phyloP scores from a whole-genome alignment of 345 rosid genomes.

The Cardamine chenopodiifolia region DNA sequence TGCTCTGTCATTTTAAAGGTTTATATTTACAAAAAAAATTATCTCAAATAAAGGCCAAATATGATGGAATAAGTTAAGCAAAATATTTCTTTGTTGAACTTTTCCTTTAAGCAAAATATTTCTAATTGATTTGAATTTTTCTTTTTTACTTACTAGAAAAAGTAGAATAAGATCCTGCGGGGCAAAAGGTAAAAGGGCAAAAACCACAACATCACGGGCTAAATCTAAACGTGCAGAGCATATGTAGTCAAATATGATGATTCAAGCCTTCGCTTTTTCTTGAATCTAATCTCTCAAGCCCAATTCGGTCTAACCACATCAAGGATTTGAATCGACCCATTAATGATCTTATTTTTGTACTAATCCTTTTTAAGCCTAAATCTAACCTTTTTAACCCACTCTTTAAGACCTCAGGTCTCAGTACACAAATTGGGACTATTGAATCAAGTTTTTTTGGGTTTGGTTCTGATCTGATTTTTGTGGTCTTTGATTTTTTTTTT shows the following conservation, averaged over 20 bases:
- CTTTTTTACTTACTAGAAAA: background rate
- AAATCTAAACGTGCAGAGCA: background rate
- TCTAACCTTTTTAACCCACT: background rate
- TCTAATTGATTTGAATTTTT: background rate
- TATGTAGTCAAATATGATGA: background rate
- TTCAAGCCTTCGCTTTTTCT: background rate
- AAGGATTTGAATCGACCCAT: background rate
- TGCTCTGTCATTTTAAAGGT: background rate
- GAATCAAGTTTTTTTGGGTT: background rate
- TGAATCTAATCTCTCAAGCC: slow-evolving; percentile 1
- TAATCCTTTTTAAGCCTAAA: slow-evolving; percentile 11
- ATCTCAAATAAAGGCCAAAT: too few species aligned
- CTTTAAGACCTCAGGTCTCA: background rate
- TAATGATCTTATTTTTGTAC: background rate
- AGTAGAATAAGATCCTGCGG: background rate
- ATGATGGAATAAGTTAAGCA: background rate
- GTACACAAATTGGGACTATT: background rate
- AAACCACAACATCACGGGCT: background rate
- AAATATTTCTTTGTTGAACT: background rate
- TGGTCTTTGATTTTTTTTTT: background rate
- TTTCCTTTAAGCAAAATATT: background rate
- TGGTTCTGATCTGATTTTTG: background rate
- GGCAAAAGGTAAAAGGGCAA: background rate
- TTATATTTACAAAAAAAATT: too few species aligned
- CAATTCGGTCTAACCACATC: background rate